Evolutionary conservation across 352 stramenopile genomes (phyloP), one percentile per base, ranked within the genome.

Genomic region (Phytophthora nicotianae): DNA sequence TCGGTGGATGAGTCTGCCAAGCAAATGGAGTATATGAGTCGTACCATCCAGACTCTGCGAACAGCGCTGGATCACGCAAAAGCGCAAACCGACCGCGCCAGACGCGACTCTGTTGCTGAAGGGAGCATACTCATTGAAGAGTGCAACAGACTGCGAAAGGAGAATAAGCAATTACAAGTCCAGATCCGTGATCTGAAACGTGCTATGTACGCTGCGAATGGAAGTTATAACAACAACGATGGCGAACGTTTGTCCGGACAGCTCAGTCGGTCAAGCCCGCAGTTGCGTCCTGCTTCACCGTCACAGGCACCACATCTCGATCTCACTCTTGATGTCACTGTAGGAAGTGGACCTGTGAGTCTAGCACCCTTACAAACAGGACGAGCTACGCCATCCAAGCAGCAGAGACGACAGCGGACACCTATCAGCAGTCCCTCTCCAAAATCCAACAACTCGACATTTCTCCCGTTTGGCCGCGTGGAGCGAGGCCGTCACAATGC

Each of bases 1-100:
- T 79, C 79, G 0, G 81, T 94, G 10, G 74, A 87, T 26, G 82
- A 93, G 35, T 90, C 86, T 1, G 79, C 79, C 35, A 88, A 91
- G 61, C 83, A 94, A 61, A 80, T 93, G 62, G 81, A 91, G 59
- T 91, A 83, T 50, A 92, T 93, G 83, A 91, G 81, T 58, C 80
- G 77, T 27, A 91, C 72, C 2, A 87, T 94, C 56, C 71, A 73
- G 23, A 91, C 82, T 9, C 66, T 94, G 13, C 79, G 73, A 1
- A 70, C 70, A 2, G 71, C 83, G 11, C 62, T 91, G 16, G 83
- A 91, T 29, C 86, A 90, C 33, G 78, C 86, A 3, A 92, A 94
- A 45, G 54, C 65, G 11, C 85, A 93, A 35, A 70, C 73, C 0
- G 83, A 91, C 33, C 82, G 83, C 5, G 70, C 86, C 20, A 83